phyloP scores from a whole-genome alignment of 805 yeast genomes.

The Peterozyma xylosa region DNA sequence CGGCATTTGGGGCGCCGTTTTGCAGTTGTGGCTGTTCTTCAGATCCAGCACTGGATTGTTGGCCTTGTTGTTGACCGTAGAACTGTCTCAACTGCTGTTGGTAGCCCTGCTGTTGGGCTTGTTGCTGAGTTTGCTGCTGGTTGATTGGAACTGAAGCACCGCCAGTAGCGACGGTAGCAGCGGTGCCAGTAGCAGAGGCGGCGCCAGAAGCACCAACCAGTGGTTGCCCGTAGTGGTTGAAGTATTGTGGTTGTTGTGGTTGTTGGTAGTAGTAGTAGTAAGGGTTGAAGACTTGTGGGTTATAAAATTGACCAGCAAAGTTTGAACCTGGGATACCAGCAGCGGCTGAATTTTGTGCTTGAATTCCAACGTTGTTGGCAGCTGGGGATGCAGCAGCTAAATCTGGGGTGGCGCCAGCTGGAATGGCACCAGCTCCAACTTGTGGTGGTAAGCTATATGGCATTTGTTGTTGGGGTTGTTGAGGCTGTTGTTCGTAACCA shows the following conservation, averaged over 20 bases:
- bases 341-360: constrained; percentile 3
- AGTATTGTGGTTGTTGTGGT: constrained; percentile 5
- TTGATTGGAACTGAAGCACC: constrained; percentile 5
- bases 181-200: constrained; percentile 13
- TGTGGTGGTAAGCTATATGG: background rate
- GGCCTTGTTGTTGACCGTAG: constrained; percentile 14
- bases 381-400: constrained; percentile 1
- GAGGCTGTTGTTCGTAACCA: background rate
- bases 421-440: constrained; percentile 11
- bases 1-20: constrained; percentile 9
- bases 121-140: constrained; percentile 15
- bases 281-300: constrained; percentile 8
- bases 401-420: constrained; percentile 7
- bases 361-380: constrained; percentile 1
- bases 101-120: constrained; percentile 9
- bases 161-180: constrained; percentile 14
- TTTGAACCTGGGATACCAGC: constrained; percentile 7
- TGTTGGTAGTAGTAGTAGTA: constrained; percentile 10
- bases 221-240: constrained; percentile 5
- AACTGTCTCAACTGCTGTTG: constrained; percentile 14
- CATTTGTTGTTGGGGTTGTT: constrained; percentile 1
- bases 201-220: constrained; percentile 6
- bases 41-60: background rate
- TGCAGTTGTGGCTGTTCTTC: background rate
- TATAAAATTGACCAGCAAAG: constrained; percentile 4